These are phyloP conservation scores for Clarireedia paspali DNA, from an alignment of 2,329 filamentous ascomycete species.

Conservation along the genomic window DNA sequence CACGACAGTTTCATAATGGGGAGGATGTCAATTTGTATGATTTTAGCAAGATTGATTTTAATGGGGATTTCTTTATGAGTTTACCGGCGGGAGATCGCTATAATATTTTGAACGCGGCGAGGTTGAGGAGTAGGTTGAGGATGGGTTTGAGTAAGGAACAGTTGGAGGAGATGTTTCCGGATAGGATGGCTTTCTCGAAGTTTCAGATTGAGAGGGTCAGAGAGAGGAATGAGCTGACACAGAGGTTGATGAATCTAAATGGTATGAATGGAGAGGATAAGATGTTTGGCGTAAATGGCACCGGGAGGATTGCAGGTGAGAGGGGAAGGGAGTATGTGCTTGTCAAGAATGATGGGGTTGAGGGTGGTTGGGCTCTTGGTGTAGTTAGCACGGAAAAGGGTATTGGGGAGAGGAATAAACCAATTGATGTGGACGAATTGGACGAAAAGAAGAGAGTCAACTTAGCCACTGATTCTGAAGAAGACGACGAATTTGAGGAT, in stretches of 20 bases:
- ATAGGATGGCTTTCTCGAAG: conserved; percentile 91
- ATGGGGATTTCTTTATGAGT: conserved; percentile 90
- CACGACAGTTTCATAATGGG: conserved; percentile 81
- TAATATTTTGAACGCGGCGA: conserved; percentile 92
- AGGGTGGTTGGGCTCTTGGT: conserved; percentile 92
- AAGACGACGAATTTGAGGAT: conserved; percentile 48
- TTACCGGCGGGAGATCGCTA: conserved; percentile 86
- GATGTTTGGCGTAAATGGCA: conserved; percentile 49
- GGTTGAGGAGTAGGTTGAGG: conserved; percentile 76
- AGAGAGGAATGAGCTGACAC: conserved; percentile 90
- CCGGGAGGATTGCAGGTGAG: conserved; percentile 69
- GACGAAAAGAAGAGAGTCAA: conserved; percentile 48
- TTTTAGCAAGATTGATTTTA: conserved; percentile 98
- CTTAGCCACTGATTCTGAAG: conserved; percentile 49
- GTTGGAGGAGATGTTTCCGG: conserved; percentile 90
- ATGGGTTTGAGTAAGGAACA: conserved; percentile 98
- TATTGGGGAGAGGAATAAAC: conserved; percentile 71
- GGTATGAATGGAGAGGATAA: conserved; percentile 76
- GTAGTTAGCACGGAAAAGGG: conserved; percentile 84
- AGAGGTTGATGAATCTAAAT: conserved; percentile 88
- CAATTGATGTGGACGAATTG: conserved; percentile 80
- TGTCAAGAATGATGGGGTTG: conserved; percentile 89
- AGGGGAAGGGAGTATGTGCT: conserved; percentile 90
- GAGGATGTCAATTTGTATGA: conserved; percentile 91
- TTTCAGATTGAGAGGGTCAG: conserved; percentile 94